Evolutionary conservation across 2,329 filamentous ascomycete species (phyloP).

Genomic region (Aureobasidium mangrovei): DNA sequence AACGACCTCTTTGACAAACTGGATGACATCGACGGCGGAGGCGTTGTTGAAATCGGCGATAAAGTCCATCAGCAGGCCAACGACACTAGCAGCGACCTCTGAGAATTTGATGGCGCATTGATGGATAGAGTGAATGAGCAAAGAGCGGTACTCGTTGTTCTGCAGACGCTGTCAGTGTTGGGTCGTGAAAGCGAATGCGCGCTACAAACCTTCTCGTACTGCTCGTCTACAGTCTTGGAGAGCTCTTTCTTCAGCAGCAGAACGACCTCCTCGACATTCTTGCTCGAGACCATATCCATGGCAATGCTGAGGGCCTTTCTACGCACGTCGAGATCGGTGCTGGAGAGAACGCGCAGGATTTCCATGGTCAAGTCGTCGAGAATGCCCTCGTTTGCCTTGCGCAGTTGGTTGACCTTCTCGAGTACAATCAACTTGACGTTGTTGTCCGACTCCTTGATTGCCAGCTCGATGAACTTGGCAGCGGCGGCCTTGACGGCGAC

Average conservation of each 20-base stretch:
- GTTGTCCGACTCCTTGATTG: constrained; percentile 96
- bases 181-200: background rate
- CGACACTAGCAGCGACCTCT: constrained; percentile 91
- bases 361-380: constrained; percentile 96
- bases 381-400: constrained; percentile 81
- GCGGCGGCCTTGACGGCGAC: constrained; percentile 96
- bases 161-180: constrained; percentile 24
- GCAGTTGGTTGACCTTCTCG: constrained; percentile 80
- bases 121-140: constrained; percentile 95
- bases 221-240: constrained; percentile 93
- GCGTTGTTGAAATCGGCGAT: constrained; percentile 97
- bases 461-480: constrained; percentile 90
- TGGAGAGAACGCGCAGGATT: constrained; percentile 86
- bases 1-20: constrained; percentile 97
- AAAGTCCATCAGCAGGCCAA: constrained; percentile 96
- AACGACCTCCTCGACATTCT: constrained; percentile 96
- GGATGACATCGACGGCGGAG: constrained; percentile 94
- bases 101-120: constrained; percentile 99
- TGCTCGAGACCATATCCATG: constrained; percentile 96
- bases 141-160: constrained; percentile 87
- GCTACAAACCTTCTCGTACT: constrained; percentile 72
- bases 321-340: constrained; percentile 90
- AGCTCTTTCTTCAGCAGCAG: constrained; percentile 95
- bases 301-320: constrained; percentile 84
- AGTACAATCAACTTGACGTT: constrained; percentile 98